A percentile compares a stretch with the other conserved stretches of the same genome.
phyloP scores from a whole-genome alignment of 805 yeast species.

The Kazachstania africana region DNA sequence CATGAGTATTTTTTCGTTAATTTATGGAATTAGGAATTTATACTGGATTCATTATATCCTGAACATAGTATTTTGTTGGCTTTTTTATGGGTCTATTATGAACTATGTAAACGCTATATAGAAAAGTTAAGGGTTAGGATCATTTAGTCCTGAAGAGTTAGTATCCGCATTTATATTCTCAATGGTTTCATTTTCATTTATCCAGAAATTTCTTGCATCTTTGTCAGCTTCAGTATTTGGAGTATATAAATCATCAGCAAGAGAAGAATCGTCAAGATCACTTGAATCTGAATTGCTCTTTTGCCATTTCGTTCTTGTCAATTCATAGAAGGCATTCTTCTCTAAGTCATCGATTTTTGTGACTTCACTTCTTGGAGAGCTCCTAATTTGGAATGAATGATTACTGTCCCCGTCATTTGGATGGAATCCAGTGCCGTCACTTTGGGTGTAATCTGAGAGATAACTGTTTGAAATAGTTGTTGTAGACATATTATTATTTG shows the following conservation, averaged over 20 bases:
- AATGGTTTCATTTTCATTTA: slow-evolving; percentile 6
- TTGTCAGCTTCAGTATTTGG: slow-evolving; percentile 28
- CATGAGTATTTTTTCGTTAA: slow-evolving; percentile 45
- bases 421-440: too few species aligned
- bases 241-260: slow-evolving; percentile 13
- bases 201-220: slow-evolving; percentile 28
- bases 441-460: too few species aligned
- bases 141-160: not conserved
- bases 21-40: slow-evolving; percentile 74
- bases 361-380: too few species aligned
- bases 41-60: slow-evolving; percentile 74
- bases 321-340: slow-evolving; percentile 8
- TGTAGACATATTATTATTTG: slow-evolving; percentile 40
- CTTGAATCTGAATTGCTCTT: slow-evolving; percentile 2
- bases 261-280: slow-evolving; percentile 1
- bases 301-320: slow-evolving; percentile 3
- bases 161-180: not conserved
- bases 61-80: slow-evolving; percentile 45
- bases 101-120: too few species aligned
- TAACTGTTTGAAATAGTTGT: too few species aligned
- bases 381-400: too few species aligned
- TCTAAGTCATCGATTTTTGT: slow-evolving; percentile 8
- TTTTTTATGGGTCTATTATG: slow-evolving; percentile 5
- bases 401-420: too few species aligned
- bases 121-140: not conserved